Base-by-base conservation (phyloP, 1,284 basidiomycete genomes). In the Porogramme epimiltina region DNA sequence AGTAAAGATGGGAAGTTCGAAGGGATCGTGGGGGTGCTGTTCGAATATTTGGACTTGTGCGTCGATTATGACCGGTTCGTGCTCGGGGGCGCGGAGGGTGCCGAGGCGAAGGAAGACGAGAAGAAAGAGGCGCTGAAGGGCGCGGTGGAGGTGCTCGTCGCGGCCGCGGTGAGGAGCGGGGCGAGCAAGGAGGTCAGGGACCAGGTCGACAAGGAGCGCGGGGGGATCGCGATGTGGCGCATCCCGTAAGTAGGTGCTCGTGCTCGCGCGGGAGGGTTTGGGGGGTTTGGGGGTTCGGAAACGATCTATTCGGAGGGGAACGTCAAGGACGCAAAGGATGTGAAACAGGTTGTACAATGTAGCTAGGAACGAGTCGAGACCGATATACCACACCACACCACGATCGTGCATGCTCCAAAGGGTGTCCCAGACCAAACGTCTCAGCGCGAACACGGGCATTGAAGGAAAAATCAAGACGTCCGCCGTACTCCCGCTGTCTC, bases 221-320 rank as follows among this genome's bases (percentile, higher is more conserved):
- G 76, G 51, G 81, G 80, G 0, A 79, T 84, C 54, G 82, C 78
- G 3, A 81, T 86, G 75, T 84, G 82, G 79, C 68, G 82, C 41
- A 84, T 87, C 47, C 80, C 79, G 13, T 84, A 42, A 58, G 31
- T 11, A 10, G 6, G 15, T 15, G 28, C 28, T 31, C n/a, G 28
- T 31, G 15, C 28, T 31, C 28, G 28, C n/a, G n/a, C n/a, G n/a
- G n/a, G n/a, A n/a, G n/a, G n/a, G n/a, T n/a, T n/a, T n/a, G n/a
- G 43, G 19, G n/a, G 13, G 41, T 19, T 11, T 23, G 4, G 9
- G 16, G 16, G 20, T 36, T 9, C 16, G 20, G 19, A 36, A 16
- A 34, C 33, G 22, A n/a, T 31, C n/a, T n/a, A n/a, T n/a, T n/a
- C n/a, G n/a, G n/a, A 31, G 28, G 13, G 28, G 28, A 31, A 31